Conservation (phyloP, 352 stramenopile species). For the Phytophthora niederhauseri region DNA sequence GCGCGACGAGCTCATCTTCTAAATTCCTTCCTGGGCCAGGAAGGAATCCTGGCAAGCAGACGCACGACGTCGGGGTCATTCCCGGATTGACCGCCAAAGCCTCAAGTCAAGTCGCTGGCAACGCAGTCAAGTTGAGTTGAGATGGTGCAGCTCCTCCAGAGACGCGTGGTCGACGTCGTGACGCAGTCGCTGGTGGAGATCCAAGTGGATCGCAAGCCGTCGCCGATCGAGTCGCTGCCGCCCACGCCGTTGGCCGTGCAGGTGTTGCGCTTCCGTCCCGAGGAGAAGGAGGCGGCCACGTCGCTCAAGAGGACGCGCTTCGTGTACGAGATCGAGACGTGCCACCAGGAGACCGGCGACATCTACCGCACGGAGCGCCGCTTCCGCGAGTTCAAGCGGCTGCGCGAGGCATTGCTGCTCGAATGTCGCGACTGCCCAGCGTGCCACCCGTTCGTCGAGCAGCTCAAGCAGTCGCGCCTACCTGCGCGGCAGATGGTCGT, state of each 20-base stretch:
- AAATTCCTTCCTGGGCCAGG: conserved; percentile 27
- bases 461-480: conserved; percentile 56
- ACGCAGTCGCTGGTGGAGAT: conserved; percentile 31
- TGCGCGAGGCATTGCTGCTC: conserved; percentile 63
- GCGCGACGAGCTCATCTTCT: conserved; percentile 1
- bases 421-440: conserved; percentile 58
- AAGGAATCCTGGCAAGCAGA: conserved; percentile 15
- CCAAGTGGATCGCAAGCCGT: conserved; percentile 26
- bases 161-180: conserved; percentile 12
- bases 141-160: conserved; percentile 31
- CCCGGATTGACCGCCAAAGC: conserved; percentile 14
- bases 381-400: conserved; percentile 75
- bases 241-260: conserved; percentile 52
- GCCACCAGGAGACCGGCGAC: conserved; percentile 61
- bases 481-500: conserved; percentile 58
- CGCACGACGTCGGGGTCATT: conserved; percentile 17
- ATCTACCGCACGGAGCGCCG: conserved; percentile 56
- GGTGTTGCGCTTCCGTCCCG: conserved; percentile 59
- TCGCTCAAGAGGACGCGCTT: conserved; percentile 70
- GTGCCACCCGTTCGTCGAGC: conserved; percentile 57
- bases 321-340: conserved; percentile 81
- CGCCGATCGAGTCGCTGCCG: conserved; percentile 8
- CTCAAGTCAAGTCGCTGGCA: conserved; percentile 14
- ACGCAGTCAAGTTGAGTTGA: neutral
- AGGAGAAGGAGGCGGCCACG: conserved; percentile 52